phyloP scores from a whole-genome alignment of 1,284 basidiomycete species.

The Nidula niveotomentosa region DNA sequence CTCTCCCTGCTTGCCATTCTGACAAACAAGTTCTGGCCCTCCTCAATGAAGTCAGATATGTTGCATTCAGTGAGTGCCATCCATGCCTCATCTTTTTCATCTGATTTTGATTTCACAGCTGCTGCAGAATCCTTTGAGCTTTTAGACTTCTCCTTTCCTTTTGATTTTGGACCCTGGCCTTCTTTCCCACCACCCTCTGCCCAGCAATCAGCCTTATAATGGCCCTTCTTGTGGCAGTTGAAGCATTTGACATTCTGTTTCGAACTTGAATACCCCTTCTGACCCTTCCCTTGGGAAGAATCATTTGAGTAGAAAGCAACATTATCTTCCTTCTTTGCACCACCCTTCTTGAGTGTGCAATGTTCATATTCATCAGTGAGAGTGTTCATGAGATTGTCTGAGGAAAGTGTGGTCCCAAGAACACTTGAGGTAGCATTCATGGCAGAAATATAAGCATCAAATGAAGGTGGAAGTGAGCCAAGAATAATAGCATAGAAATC shows the following conservation, averaged over 20 bases:
- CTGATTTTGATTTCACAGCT: neutral
- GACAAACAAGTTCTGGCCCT: neutral
- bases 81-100: neutral
- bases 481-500: slow-evolving; percentile 22
- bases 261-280: slow-evolving; percentile 7
- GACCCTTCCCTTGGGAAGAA: slow-evolving; percentile 1
- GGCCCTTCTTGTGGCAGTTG: too few relatives aligned
- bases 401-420: slow-evolving; percentile 11
- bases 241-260: slow-evolving; percentile 4
- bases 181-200: slow-evolving; percentile 21
- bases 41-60: neutral
- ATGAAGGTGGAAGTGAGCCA: slow-evolving; percentile 19
- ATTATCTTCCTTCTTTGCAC: slow-evolving; percentile 15
- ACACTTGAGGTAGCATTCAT: slow-evolving; percentile 19
- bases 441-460: slow-evolving; percentile 20
- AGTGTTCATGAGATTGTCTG: slow-evolving; percentile 16
- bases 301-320: slow-evolving; percentile 14
- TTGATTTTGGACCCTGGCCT: slow-evolving; percentile 16
- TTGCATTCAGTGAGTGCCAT: neutral
- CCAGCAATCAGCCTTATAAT: slow-evolving; percentile 11
- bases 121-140: neutral
- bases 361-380: slow-evolving; percentile 19
- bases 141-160: slow-evolving; percentile 1
- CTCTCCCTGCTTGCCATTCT: neutral
- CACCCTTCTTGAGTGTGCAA: slow-evolving; percentile 9